A percentile compares a stretch with the other conserved stretches of the same genome.
Conservation (phyloP, 768 basidiomycete genomes). For the Paxillus ammoniavirescens region DNA sequence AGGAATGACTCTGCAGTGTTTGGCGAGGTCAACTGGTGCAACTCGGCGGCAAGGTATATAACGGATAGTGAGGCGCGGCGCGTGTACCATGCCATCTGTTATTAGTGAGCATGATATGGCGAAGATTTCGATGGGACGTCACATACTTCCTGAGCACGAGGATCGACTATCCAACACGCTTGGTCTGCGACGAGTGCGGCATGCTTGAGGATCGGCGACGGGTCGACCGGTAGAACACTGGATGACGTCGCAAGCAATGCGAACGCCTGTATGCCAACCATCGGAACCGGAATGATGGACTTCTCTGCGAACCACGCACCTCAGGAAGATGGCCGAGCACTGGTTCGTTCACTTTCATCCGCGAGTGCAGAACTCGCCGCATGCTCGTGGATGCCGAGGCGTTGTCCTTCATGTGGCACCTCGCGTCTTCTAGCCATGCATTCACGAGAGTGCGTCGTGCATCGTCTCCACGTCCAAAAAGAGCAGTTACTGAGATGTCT, state of each 20-base stretch:
- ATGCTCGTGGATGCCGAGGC: constrained; percentile 31
- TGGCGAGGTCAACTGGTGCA: constrained; percentile 82
- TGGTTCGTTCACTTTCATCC: constrained; percentile 66
- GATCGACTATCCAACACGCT: constrained; percentile 60
- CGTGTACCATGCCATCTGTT: constrained; percentile 71
- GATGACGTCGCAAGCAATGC: constrained; percentile 61
- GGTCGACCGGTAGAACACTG: constrained; percentile 52
- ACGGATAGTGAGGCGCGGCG: constrained; percentile 62
- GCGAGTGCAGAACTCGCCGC: constrained; percentile 49
- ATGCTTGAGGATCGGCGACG: constrained; percentile 59
- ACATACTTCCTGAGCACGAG: constrained; percentile 57
- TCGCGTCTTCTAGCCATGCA: constrained; percentile 75
- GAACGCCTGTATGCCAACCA: constrained; percentile 57
- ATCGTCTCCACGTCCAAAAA: constrained; percentile 70
- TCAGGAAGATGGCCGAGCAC: constrained; percentile 66
- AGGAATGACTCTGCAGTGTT: constrained; percentile 65
- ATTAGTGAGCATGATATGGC: background rate
- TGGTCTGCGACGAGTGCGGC: constrained; percentile 62
- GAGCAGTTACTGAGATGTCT: constrained; percentile 64
- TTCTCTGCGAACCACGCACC: constrained; percentile 37
- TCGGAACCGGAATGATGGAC: background rate
- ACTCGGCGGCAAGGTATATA: constrained; percentile 73
- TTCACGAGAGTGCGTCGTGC: constrained; percentile 62
- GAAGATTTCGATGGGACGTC: background rate
- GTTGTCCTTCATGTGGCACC: constrained; percentile 44